Base-by-base conservation (phyloP, 2,329 filamentous ascomycete genomes). In the Pyricularia grisea region DNA sequence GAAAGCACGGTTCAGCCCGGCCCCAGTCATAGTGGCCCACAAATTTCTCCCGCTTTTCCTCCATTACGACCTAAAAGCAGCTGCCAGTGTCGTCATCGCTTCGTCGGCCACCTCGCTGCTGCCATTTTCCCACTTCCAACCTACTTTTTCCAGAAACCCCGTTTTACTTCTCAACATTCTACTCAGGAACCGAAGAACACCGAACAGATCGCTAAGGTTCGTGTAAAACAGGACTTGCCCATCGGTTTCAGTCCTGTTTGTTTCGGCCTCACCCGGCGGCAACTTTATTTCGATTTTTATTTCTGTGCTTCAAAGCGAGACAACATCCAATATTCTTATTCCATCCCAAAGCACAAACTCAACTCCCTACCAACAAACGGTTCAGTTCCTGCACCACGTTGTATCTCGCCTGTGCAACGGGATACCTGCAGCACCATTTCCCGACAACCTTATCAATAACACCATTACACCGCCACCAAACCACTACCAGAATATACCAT, bases 1-100 rank as follows among this genome's bases (percentile, higher is more conserved):
- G 28, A n/a, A 12, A 30, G 23, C 12, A 17, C 30, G 30, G 30
- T 23, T 42, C 63, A 33, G 10, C 65, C 33, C 65, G 42, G 65
- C 33, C 33, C 23, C 23, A 36, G 9, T 50, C n/a, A n/a, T 20
- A 31, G 25, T 9, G 36, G 23, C 36, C 65, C 42, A 50, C 42
- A 50, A 50, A 50, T 50, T n/a, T 50, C 25, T 36, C 36, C 10
- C 65, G 17, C 65, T 67, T 27, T 67, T 67, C 9, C 30, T 30
- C 63, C 25, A 61, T 30, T 66, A 36, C 33, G 11, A 30, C 65
- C 65, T 17, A 25, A 30, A 28, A 25, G 25, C 66, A 33, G 55
- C 55, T 63, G 20, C 55, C 31, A 25, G 67, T 68, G 67, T 68
- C 67, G 67, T 68, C 67, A 68, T 68, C 67, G 58, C 67, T 25